These are phyloP conservation scores for Aspergillus sclerotioniger DNA, from an alignment of 495 filamentous ascomycete species.

Conservation along the genomic window DNA sequence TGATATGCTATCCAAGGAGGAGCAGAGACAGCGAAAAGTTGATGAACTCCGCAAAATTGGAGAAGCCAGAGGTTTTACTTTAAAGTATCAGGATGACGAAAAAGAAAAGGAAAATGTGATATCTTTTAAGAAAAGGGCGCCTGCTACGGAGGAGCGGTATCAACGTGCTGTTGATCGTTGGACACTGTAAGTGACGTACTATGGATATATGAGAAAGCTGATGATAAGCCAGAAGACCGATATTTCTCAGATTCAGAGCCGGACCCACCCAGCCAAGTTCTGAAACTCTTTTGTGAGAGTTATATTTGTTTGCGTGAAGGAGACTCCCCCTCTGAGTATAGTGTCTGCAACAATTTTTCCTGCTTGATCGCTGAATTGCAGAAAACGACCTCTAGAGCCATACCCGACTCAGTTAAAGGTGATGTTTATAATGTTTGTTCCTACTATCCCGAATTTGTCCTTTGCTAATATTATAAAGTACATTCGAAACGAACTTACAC, in stretches of 20 bases:
- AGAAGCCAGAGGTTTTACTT: conserved; percentile 2
- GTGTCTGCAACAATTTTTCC: conserved; percentile 1
- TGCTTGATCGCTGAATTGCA: conserved; percentile 7
- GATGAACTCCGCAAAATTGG: conserved; percentile 8
- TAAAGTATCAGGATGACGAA: neutral
- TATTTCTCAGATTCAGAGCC: conserved; percentile 1
- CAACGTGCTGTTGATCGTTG: conserved; percentile 1
- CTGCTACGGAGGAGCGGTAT: conserved; percentile 3
- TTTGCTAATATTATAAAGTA: conserved; percentile 7
- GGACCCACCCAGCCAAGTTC: neutral
- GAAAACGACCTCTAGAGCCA: neutral
- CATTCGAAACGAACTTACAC: conserved; percentile 15
- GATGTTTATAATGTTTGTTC: conserved; percentile 9
- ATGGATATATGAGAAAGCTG: conserved; percentile 1
- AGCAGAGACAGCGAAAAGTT: conserved; percentile 6
- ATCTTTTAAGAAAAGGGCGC: conserved; percentile 5
- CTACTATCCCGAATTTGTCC: conserved; percentile 3
- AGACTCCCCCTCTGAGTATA: neutral
- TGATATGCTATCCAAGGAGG: neutral
- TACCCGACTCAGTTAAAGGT: neutral
- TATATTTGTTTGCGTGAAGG: neutral
- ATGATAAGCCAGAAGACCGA: conserved; percentile 5
- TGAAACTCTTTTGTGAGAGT: conserved; percentile 8
- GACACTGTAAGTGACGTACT: conserved; percentile 1
- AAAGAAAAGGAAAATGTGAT: conserved; percentile 7